These are phyloP conservation scores for Eugenia klotzschiana DNA, from an alignment of 441 rosid species.

Conservation along the genomic window DNA sequence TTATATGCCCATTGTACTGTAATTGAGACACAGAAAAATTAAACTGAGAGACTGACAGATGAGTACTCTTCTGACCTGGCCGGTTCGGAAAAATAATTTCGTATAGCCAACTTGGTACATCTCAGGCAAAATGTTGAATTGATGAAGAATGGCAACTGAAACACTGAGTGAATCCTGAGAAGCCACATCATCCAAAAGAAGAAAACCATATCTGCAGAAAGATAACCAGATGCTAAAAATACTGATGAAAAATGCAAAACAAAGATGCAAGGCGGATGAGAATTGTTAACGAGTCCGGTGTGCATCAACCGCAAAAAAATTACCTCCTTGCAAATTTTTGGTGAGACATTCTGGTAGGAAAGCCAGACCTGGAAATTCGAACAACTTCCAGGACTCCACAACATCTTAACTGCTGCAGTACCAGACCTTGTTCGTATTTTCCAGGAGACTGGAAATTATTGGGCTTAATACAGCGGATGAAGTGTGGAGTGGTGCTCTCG, in stretches of 20 bases:
- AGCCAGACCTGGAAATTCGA: constrained; percentile 93
- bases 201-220: constrained; percentile 81
- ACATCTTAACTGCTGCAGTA: constrained; percentile 90
- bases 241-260: neutral
- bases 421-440: constrained; percentile 77
- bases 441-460: constrained; percentile 84
- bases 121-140: constrained; percentile 90
- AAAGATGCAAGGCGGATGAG: neutral
- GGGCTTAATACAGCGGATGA: constrained; percentile 95
- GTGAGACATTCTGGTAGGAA: constrained; percentile 94
- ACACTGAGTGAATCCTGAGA: constrained; percentile 86
- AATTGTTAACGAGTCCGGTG: neutral
- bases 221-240: neutral
- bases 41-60: neutral
- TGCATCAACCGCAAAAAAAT: neutral
- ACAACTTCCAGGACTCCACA: constrained; percentile 98
- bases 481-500: constrained; percentile 91
- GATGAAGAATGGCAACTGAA: constrained; percentile 97
- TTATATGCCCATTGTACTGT: neutral
- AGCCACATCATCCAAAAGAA: constrained; percentile 63
- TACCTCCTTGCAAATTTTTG: constrained; percentile 95
- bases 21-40: neutral
- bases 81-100: constrained; percentile 85
- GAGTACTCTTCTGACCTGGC: constrained; percentile 47
- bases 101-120: constrained; percentile 99